Evolutionary conservation across 305 asterid species (phyloP).

Genomic region (Fraxinus nigra): DNA sequence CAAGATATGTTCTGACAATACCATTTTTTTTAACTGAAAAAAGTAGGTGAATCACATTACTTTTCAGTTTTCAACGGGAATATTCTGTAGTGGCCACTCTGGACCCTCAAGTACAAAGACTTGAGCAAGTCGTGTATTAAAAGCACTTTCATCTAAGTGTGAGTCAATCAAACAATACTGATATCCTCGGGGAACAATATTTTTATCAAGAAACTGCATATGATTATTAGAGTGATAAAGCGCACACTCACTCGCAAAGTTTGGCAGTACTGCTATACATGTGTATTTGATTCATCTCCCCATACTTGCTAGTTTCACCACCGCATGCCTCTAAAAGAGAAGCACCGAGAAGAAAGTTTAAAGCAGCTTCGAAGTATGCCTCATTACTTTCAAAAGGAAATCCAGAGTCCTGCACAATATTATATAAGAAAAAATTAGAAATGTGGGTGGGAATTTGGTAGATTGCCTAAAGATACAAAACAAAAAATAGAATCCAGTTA

Average conservation of each 20-base stretch:
- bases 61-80: background rate
- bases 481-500: background rate
- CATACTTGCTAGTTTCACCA: conserved; percentile 44
- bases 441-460: background rate
- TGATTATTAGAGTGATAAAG: background rate
- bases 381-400: conserved; percentile 68
- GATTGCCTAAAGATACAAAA: background rate
- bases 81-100: background rate
- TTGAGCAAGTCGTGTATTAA: background rate
- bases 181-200: background rate
- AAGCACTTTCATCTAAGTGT: background rate
- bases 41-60: background rate
- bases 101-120: conserved; percentile 1
- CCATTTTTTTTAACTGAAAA: background rate
- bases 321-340: conserved; percentile 64
- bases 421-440: conserved; percentile 19
- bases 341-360: conserved; percentile 82
- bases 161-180: background rate
- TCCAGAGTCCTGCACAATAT: conserved; percentile 64
- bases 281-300: conserved; percentile 62
- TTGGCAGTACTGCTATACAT: conserved; percentile 65
- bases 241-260: conserved; percentile 70
- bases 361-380: conserved; percentile 71
- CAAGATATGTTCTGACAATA: background rate
- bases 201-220: background rate